Base-by-base conservation (phyloP, 345 rosid genomes). In the Populus pruinosa region DNA sequence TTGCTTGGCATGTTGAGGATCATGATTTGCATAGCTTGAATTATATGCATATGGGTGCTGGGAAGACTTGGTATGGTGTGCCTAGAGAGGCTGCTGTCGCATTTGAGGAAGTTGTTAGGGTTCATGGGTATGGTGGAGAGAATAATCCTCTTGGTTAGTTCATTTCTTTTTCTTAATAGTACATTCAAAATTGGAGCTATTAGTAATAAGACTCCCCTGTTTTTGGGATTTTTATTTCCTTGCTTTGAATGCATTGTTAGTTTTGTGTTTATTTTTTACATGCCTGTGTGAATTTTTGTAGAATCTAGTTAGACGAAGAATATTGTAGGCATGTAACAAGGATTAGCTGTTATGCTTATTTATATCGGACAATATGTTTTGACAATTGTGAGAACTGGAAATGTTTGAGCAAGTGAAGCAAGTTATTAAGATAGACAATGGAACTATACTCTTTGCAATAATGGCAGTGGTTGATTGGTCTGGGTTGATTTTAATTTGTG, bases 1-100 rank as follows among this genome's bases (percentile, higher is more conserved):
- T 93, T 69, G 99, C 99, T 84, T 96, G 99, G 99, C 99, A 96
- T 78, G 97, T 91, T 1, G 99, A 96, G 86, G 99, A 96, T 80
- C 98, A 96, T 78, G 98, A 96, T 81, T 87, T 96, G 71, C 99
- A 96, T 74, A 96, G 99, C 90, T 89, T 96, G 79, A 96, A 93
- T 87, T 96, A 96, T 86, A 77, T 96, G 94, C 99, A 96, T 85
- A 86, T 89, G 88, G 99, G 99, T 35, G 97, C 98, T 53, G 87
- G 88, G 77, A 96, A 96, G 87, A 96, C 99, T 61, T 96, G 99
- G 99, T 96, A 93, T 74, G 99, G 99, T 13, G 98, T 96, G 67
- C 99, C 99, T 0, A 88, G 85, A 85, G 98, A 93, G 63, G 98
- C 98, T 5, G 97, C 96, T 2, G 88, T 84, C 74, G 99, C 98